phyloP scores from a whole-genome alignment of 345 rosid species.

The Lepidium didymum region DNA sequence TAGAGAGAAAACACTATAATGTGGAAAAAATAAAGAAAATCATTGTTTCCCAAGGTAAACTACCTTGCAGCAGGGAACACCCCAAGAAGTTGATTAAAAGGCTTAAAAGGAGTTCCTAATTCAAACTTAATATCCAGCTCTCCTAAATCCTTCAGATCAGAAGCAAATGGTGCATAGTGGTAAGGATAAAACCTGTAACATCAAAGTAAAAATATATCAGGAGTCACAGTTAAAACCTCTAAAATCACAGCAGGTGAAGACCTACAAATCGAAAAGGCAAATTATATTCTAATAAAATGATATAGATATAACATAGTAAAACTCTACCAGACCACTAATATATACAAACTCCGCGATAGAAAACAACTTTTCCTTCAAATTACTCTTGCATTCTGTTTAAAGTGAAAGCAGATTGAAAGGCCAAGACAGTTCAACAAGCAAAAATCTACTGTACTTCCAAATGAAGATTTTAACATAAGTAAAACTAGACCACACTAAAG shows the following conservation, averaged over 20 bases:
- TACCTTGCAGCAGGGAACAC: slow-evolving; percentile 99
- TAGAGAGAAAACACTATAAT: not conserved
- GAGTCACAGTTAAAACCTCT: not conserved
- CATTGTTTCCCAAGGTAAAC: not conserved
- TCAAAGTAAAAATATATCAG: slow-evolving; percentile 4
- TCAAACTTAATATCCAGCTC: slow-evolving; percentile 66
- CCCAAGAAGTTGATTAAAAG: slow-evolving; percentile 92
- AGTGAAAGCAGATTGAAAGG: not conserved
- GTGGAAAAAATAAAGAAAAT: not conserved
- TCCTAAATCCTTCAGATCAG: slow-evolving; percentile 83
- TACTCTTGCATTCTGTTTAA: not conserved
- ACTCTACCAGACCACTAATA: not conserved
- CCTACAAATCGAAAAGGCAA: not conserved
- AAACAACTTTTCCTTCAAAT: not conserved
- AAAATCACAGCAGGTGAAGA: not conserved
- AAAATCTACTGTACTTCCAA: not conserved
- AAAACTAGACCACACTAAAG: not conserved
- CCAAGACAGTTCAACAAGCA: not conserved
- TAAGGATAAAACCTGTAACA: slow-evolving; percentile 87
- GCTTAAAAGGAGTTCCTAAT: slow-evolving; percentile 85
- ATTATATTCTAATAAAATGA: not conserved
- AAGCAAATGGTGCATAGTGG: slow-evolving; percentile 99
- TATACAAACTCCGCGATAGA: not conserved
- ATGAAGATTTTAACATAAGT: not conserved
- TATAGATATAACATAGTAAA: not conserved